phyloP scores from a whole-genome alignment of 495 filamentous ascomycete species.

The Penicillium chermesinum region DNA sequence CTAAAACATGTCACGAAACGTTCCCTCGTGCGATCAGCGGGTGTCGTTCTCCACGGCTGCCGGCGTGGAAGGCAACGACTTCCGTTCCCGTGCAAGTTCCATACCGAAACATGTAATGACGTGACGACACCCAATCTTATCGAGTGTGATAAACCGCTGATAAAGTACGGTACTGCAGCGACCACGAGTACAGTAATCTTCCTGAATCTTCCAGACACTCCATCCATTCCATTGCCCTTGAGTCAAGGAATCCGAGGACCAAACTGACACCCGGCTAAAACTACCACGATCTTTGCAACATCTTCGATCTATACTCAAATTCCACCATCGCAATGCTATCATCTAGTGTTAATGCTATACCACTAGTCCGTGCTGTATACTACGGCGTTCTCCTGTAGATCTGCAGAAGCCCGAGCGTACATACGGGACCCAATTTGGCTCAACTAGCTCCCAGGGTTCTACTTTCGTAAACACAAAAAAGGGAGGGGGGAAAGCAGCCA shows the following conservation, averaged over 20 bases:
- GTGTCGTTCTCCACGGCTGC: background rate
- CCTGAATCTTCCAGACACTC: constrained; percentile 33
- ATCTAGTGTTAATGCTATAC: too few relatives aligned
- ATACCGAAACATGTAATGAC: background rate
- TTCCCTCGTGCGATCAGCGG: constrained; percentile 5
- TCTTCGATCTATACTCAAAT: too few relatives aligned
- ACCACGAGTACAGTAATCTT: constrained; percentile 2
- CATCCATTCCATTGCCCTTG: too few relatives aligned
- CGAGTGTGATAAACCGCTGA: background rate
- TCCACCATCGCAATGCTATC: too few relatives aligned
- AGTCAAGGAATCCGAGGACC: too few relatives aligned
- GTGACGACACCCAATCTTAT: constrained; percentile 8
- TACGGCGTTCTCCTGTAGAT: background rate
- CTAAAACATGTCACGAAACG: background rate
- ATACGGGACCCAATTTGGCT: too few relatives aligned
- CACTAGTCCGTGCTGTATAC: background rate
- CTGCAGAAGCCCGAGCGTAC: too few relatives aligned
- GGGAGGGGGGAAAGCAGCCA: too few relatives aligned
- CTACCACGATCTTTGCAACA: too few relatives aligned
- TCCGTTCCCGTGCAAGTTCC: background rate
- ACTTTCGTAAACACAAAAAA: background rate
- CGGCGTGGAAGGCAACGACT: background rate
- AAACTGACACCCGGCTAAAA: too few relatives aligned
- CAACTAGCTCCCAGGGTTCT: background rate
- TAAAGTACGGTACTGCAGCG: background rate